Base-by-base conservation (phyloP, 495 filamentous ascomycete genomes). In the Immersiella caudata region DNA sequence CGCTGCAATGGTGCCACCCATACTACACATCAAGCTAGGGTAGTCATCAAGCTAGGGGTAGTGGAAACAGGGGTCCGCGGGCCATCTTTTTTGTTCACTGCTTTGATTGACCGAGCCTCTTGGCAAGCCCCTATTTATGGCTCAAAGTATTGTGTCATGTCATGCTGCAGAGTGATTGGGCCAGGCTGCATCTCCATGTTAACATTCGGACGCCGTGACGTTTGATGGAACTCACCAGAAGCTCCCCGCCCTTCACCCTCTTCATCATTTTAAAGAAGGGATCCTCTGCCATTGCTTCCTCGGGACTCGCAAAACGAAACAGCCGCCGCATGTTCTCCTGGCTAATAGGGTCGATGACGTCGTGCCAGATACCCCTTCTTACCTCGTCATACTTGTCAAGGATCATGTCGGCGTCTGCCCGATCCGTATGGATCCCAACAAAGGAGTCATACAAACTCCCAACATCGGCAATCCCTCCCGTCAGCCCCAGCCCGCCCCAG, bases 401-500 rank as follows among this genome's bases (percentile, higher is more conserved):
- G 56, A 87, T 88, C 7, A 55, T 64, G 14, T 86, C 82, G 1
- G 57, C 57, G 66, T 82, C 80, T 2, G 82, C 80, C 7, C 73
- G 64, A 5, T 77, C 79, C 9, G 74, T 73, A 58, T 82, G 76
- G 21, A 87, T 82, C 0, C 83, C 84, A 11, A 78, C 66, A 0
- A 88, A 71, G 24, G 80, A 78, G 56, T 88, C 84, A 56, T 75
- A 82, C 9, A 88, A 76, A 25, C 78, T 78, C 9, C 82, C 82
- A 1, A 84, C 78, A 64, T 88, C 85, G 4, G 78, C 82, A 6
- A 88, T 79, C 0, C 83, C 85, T 11, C 83, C 82, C 0, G 83
- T 87, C 33, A 86, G 75, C 20, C 84, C 85, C 2, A 85, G 71
- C 0, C 85, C 84, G 49, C 85, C 85, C 49, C 84, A 86, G 46